A percentile compares a stretch with the other conserved stretches of the same genome.
Evolutionary conservation across 1,139 yeast genomes (phyloP).

Genomic region (Candida dubliniensis): DNA sequence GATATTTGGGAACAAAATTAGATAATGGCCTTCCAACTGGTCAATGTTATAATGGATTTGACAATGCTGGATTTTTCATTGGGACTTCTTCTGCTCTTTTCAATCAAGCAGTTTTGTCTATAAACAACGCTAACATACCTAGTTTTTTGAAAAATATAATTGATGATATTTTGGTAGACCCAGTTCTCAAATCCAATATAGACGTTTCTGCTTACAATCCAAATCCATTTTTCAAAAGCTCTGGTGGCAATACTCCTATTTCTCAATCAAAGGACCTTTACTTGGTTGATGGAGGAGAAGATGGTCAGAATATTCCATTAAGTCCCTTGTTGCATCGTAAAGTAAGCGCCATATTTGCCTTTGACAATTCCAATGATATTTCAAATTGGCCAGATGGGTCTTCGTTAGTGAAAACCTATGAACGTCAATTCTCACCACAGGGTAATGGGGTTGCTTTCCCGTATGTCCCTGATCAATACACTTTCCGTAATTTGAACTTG

Average conservation of each 20-base stretch:
- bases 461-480: slow-evolving; percentile 35
- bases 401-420: slow-evolving; percentile 32
- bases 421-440: slow-evolving; percentile 33
- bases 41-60: slow-evolving; percentile 65
- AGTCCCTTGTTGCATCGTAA: slow-evolving; percentile 27
- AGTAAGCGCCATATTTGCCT: slow-evolving; percentile 31
- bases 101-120: slow-evolving; percentile 11
- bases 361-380: slow-evolving; percentile 32
- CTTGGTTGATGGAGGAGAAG: slow-evolving; percentile 35
- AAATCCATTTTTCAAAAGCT: slow-evolving; percentile 46
- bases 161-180: slow-evolving; percentile 23
- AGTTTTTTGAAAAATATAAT: slow-evolving; percentile 36
- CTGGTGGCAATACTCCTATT: slow-evolving; percentile 17
- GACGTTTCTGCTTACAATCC: slow-evolving; percentile 48
- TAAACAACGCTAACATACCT: slow-evolving; percentile 7
- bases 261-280: slow-evolving; percentile 20
- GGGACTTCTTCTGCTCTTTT: slow-evolving; percentile 82
- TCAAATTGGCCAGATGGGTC: slow-evolving; percentile 37
- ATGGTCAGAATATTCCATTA: slow-evolving; percentile 29
- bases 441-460: slow-evolving; percentile 33
- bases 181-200: slow-evolving; percentile 14
- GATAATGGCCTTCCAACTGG: slow-evolving; percentile 30
- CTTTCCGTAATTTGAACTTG: slow-evolving; percentile 36
- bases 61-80: slow-evolving; percentile 73
- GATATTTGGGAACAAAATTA: slow-evolving; percentile 44